Conservation (phyloP, 108 stramenopile genomes). For the Nannochloropsis oceanica region DNA sequence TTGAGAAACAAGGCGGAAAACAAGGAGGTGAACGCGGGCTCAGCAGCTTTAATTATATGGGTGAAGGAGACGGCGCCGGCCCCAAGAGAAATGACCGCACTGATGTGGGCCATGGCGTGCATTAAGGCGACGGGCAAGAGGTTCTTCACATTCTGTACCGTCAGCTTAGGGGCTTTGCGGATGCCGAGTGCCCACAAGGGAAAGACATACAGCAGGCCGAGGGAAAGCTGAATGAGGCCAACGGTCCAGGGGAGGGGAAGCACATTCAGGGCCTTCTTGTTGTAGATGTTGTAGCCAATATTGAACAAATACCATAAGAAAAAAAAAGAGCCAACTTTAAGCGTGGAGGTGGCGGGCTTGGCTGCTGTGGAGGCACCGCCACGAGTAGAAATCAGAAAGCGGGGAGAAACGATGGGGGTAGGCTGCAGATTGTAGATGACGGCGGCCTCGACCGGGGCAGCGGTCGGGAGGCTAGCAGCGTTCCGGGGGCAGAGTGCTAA, state of each 20-base stretch:
- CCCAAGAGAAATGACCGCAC: constrained; percentile 30
- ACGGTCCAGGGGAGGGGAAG: constrained; percentile 82
- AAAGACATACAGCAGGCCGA: constrained; percentile 72
- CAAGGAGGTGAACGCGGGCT: constrained; percentile 36
- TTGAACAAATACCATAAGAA: constrained; percentile 95
- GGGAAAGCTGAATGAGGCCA: constrained; percentile 78
- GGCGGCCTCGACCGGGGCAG: neutral
- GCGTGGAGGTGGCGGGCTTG: neutral
- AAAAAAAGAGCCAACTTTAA: constrained; percentile 68
- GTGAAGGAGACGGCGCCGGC: constrained; percentile 41
- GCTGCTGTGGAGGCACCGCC: neutral
- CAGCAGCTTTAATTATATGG: constrained; percentile 39
- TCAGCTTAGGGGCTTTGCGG: constrained; percentile 82
- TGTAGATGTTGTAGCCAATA: constrained; percentile 98
- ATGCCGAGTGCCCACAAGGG: constrained; percentile 70
- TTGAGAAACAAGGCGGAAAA: constrained; percentile 29
- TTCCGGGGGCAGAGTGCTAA: too few relatives aligned
- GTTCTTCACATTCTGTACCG: constrained; percentile 58
- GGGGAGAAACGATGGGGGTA: neutral
- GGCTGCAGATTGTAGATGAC: neutral
- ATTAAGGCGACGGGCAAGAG: constrained; percentile 39
- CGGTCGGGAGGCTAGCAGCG: neutral
- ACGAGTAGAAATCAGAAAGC: neutral
- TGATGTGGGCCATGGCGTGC: constrained; percentile 32
- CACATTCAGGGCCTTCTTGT: constrained; percentile 87